A percentile compares a stretch with the other conserved stretches of the same genome.
Evolutionary conservation across 2,329 filamentous ascomycete genomes (phyloP).

Genomic region (Diaporthe nobilis): DNA sequence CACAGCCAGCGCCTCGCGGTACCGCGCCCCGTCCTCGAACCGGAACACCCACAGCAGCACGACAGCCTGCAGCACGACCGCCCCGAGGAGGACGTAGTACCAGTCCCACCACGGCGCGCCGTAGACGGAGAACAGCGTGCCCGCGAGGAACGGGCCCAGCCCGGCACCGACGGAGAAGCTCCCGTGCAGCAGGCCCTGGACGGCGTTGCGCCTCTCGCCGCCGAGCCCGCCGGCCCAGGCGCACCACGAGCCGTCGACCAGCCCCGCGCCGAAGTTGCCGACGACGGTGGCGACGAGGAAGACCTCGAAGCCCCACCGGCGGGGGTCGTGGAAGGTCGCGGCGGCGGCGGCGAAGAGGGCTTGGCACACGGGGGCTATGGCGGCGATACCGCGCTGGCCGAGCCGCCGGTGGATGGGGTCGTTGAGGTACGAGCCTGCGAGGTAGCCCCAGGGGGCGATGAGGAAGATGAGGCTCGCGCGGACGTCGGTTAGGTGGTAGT

Average conservation of each 20-base stretch:
- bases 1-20: slow-evolving; percentile 44
- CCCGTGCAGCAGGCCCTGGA: slow-evolving; percentile 58
- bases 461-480: slow-evolving; percentile 62
- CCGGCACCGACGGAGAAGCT: slow-evolving; percentile 56
- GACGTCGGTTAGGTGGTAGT: slow-evolving; percentile 59
- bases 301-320: slow-evolving; percentile 46
- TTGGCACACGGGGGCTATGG: slow-evolving; percentile 55
- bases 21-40: slow-evolving; percentile 50
- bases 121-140: slow-evolving; percentile 48
- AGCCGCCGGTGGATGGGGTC: slow-evolving; percentile 54
- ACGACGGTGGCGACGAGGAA: slow-evolving; percentile 51
- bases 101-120: slow-evolving; percentile 54
- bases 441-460: slow-evolving; percentile 58
- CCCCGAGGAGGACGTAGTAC: slow-evolving; percentile 55
- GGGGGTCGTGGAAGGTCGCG: slow-evolving; percentile 46
- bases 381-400: slow-evolving; percentile 59
- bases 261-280: slow-evolving; percentile 55
- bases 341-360: slow-evolving; percentile 49
- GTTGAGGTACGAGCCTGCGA: slow-evolving; percentile 57
- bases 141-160: slow-evolving; percentile 53
- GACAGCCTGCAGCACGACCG: slow-evolving; percentile 34
- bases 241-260: slow-evolving; percentile 60
- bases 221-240: slow-evolving; percentile 59
- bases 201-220: slow-evolving; percentile 52
- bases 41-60: slow-evolving; percentile 54